Evolutionary conservation across 805 yeast genomes (phyloP).

Genomic region (Tetrapisispora iriomotensis): DNA sequence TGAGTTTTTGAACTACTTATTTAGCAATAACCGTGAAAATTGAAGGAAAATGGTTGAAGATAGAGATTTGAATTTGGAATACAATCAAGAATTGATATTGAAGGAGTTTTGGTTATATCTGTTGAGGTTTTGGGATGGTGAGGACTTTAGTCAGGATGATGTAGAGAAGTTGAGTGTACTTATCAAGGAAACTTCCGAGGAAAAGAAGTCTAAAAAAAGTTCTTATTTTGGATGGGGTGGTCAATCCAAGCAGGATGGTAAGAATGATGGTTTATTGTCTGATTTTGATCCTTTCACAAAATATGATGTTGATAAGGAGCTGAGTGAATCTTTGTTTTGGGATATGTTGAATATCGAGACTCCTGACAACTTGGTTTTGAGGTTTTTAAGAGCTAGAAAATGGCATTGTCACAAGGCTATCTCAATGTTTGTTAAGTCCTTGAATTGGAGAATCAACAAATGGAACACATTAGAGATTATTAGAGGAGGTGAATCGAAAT

Average conservation of each 20-base stretch:
- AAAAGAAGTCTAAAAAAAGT: not conserved
- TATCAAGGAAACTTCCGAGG: too few species aligned
- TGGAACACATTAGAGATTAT: conserved; percentile 52
- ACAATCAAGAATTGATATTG: conserved; percentile 16
- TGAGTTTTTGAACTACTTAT: too few species aligned
- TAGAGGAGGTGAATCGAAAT: conserved; percentile 58
- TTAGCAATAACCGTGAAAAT: too few species aligned
- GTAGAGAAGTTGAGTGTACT: too few species aligned
- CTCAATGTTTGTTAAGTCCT: conserved; percentile 57
- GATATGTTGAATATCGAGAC: conserved; percentile 59
- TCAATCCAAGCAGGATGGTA: not conserved
- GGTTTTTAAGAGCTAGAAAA: conserved; percentile 79
- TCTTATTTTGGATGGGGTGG: conserved; percentile 3
- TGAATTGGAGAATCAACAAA: conserved; percentile 64
- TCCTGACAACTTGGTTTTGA: conserved; percentile 64
- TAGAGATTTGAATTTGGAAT: not conserved
- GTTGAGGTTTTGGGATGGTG: conserved; percentile 5
- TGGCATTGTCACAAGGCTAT: conserved; percentile 63
- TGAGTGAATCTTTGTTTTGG: conserved; percentile 45
- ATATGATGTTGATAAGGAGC: conserved; percentile 39
- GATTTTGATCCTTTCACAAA: conserved; percentile 1
- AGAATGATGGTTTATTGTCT: not conserved
- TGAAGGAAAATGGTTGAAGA: not conserved
- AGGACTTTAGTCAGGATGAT: too few species aligned
- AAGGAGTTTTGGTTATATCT: conserved; percentile 3